phyloP scores from a whole-genome alignment of 208 protist species.

The Jaenimonas drosophilae region DNA sequence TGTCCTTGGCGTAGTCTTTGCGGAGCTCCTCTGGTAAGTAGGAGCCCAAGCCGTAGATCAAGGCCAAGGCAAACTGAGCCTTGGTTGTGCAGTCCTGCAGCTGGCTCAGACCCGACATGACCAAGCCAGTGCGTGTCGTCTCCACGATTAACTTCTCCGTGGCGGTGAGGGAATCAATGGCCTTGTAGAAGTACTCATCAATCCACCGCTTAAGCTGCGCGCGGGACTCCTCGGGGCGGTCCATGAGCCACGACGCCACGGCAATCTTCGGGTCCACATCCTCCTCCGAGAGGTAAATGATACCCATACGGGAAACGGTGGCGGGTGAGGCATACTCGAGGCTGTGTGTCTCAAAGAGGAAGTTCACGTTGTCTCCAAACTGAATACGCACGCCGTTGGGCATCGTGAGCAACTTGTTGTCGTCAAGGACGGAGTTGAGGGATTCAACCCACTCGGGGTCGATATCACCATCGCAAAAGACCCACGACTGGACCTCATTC shows the following conservation, averaged over 20 bases:
- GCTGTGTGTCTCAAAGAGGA: constrained; percentile 98
- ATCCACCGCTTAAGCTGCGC: constrained; percentile 77
- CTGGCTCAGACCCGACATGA: constrained; percentile 92
- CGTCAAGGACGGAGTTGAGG: constrained; percentile 98
- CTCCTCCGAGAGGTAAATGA: constrained; percentile 97
- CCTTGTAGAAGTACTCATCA: constrained; percentile 90
- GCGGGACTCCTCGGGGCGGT: constrained; percentile 70
- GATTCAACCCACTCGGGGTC: constrained; percentile 99
- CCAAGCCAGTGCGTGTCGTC: constrained; percentile 90
- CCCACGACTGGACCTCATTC: constrained; percentile 86
- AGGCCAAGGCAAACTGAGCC: constrained; percentile 83
- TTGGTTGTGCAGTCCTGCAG: constrained; percentile 71
- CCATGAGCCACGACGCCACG: constrained; percentile 87
- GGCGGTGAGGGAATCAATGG: constrained; percentile 79
- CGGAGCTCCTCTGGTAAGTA: constrained; percentile 80
- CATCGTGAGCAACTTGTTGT: constrained; percentile 97
- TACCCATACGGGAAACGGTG: constrained; percentile 97
- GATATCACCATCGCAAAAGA: constrained; percentile 98
- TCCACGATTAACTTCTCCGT: constrained; percentile 73
- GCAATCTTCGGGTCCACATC: constrained; percentile 90
- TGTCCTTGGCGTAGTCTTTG: constrained; percentile 81
- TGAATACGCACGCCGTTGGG: constrained; percentile 97
- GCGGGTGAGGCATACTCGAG: constrained; percentile 96
- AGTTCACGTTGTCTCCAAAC: constrained; percentile 98
- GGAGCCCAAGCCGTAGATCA: constrained; percentile 92